Base-by-base conservation (phyloP, 208 protist genomes). In the Leishmania amazonensis region DNA sequence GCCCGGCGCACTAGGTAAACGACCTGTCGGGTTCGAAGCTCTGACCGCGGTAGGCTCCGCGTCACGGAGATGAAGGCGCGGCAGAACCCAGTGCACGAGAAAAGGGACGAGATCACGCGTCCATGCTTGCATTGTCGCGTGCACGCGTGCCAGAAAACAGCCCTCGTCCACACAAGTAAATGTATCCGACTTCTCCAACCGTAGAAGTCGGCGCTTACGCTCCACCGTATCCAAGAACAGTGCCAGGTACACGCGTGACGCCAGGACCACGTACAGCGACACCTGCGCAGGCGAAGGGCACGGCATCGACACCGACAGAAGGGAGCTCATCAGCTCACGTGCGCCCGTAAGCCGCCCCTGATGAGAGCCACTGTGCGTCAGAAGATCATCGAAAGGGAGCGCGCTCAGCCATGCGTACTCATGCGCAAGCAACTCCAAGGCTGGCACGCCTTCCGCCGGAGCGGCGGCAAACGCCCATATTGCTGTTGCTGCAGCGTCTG, bases 111-210 rank as follows among this genome's bases (percentile, higher is more conserved):
- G 70, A 47, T 89, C 88, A 3, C 79, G n/a, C 65, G 82, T 87
- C 91, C 91, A 94, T 51, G 89, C 78, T 49, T 73, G 76, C 86
- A 94, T 89, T 1, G 78, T 85, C 2, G 49, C n/a, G 15, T 9
- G 58, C 19, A 64, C 71, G 9, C 31, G n/a, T 31, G 40, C 64
- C 13, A 65, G 38, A 38, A 77, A 40, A 13, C 1, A 19, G 17
- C n/a, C 24, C 17, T 49, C 57, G 45, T 31, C 9, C 21, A 21
- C 21, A 3, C 24, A 19, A 0, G 19, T 3, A 7, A 31, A 21
- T 1, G 38, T 8, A 47, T 78, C 77, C 47, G 45, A 45, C 45
- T 5, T 40, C 49, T 31, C 60, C 7, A 9, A 7, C 9, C 1
- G 62, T 28, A 51, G 17, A 21, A 28, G 54, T 13, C 78, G 83